phyloP scores from a whole-genome alignment of 768 basidiomycete genomes.

The Chlorophyllum brunneum region DNA sequence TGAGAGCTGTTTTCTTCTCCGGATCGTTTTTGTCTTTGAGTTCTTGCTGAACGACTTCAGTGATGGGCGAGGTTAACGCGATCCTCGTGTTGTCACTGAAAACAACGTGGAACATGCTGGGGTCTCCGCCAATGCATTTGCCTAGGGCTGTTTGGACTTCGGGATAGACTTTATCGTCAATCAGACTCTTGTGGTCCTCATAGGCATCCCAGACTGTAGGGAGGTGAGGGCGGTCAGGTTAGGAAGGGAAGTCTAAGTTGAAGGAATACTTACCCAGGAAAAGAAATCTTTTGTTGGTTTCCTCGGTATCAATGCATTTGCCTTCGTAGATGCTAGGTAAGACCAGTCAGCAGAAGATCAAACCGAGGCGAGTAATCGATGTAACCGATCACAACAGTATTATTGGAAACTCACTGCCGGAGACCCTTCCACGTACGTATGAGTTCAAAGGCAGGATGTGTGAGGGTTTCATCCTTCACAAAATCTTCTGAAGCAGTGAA shows the following conservation, averaged over 20 bases:
- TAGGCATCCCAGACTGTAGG: constrained; percentile 1
- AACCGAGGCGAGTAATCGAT: neutral
- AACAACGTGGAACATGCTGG: neutral
- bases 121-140: neutral
- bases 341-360: neutral
- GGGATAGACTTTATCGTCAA: neutral
- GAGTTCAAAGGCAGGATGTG: neutral
- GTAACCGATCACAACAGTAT: neutral
- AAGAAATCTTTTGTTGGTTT: constrained; percentile 1
- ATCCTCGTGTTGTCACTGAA: neutral
- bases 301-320: constrained; percentile 1
- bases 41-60: neutral
- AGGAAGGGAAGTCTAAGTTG: neutral
- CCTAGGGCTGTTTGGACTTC: neutral
- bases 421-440: neutral
- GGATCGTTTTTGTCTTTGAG: neutral
- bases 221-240: neutral
- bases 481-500: constrained; percentile 5
- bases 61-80: constrained; percentile 2
- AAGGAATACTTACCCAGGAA: neutral
- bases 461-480: neutral
- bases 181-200: constrained; percentile 7
- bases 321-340: constrained; percentile 5
- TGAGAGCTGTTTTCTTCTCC: neutral
- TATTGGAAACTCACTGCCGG: neutral